Conservation (phyloP, 768 basidiomycete species). For the Mycena olivaceomarginata region DNA sequence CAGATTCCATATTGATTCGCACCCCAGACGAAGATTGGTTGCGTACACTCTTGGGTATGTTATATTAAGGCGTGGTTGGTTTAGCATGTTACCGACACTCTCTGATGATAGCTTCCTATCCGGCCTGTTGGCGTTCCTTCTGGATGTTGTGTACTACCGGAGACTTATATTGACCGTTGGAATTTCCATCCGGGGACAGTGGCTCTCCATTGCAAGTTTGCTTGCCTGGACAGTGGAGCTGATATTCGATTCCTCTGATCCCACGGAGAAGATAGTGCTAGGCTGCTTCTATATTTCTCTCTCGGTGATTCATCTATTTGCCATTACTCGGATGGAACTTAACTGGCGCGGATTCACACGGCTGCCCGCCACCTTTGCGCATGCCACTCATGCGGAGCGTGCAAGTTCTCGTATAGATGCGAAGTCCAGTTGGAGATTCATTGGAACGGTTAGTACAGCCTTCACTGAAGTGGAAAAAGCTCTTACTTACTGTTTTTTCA, state of each 20-base stretch:
- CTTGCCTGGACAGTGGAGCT: conserved; percentile 27
- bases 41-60: conserved; percentile 32
- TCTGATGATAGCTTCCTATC: conserved; percentile 24
- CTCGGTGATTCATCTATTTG: conserved; percentile 28
- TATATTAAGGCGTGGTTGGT: conserved; percentile 14
- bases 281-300: conserved; percentile 25
- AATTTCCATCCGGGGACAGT: conserved; percentile 29
- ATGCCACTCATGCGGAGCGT: conserved; percentile 30
- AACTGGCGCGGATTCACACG: conserved; percentile 29
- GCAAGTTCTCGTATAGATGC: conserved; percentile 32
- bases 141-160: conserved; percentile 26
- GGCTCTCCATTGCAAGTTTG: conserved; percentile 26
- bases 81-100: conserved; percentile 24
- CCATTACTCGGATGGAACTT: conserved; percentile 30
- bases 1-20: conserved; percentile 32
- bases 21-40: conserved; percentile 29
- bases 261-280: conserved; percentile 21
- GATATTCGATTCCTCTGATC: conserved; percentile 24
- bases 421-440: conserved; percentile 32
- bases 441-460: conserved; percentile 26
- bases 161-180: conserved; percentile 31
- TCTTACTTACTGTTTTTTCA: conserved; percentile 26
- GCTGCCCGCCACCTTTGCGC: conserved; percentile 27
- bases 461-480: conserved; percentile 26
- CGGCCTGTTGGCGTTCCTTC: conserved; percentile 23